phyloP scores from a whole-genome alignment of 1,284 basidiomycete genomes.

The Polyporus tsugae region DNA sequence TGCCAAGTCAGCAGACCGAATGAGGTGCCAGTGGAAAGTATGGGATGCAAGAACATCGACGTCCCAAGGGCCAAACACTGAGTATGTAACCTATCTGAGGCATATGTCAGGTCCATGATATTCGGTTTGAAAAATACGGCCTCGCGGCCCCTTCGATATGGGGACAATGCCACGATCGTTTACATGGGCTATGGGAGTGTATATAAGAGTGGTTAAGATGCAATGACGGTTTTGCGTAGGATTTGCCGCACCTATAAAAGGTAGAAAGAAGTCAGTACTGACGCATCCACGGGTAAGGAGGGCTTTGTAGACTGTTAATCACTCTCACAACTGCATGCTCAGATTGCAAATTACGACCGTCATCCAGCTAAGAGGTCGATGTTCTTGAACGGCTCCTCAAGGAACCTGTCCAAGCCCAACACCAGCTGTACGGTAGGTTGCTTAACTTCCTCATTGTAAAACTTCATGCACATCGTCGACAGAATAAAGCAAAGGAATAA shows the following conservation, averaged over 20 bases:
- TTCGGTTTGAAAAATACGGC: no score
- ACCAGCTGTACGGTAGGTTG: slow-evolving; percentile 28
- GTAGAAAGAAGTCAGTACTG: not conserved
- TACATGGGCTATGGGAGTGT: no score
- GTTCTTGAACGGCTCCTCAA: slow-evolving; percentile 20
- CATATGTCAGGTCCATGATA: no score
- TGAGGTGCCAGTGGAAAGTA: no score
- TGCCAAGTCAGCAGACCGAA: not conserved
- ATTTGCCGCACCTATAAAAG: not conserved
- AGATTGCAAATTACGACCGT: slow-evolving; percentile 54
- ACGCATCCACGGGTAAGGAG: not conserved
- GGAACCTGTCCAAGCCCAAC: slow-evolving; percentile 26
- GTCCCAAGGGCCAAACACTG: not conserved
- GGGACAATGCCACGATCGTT: no score
- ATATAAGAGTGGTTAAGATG: no score
- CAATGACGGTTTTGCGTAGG: no score
- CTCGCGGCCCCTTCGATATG: no score
- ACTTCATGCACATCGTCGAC: not conserved
- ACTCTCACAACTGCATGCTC: slow-evolving; percentile 35
- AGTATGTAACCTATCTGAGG: no score
- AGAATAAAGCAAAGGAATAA: not conserved
- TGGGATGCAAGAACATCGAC: not conserved
- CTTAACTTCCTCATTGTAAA: slow-evolving; percentile 27
- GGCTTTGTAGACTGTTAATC: not conserved
- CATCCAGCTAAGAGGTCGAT: slow-evolving; percentile 42